Conservation (phyloP, 2,329 filamentous ascomycete genomes). For the Trichoderma breve region DNA sequence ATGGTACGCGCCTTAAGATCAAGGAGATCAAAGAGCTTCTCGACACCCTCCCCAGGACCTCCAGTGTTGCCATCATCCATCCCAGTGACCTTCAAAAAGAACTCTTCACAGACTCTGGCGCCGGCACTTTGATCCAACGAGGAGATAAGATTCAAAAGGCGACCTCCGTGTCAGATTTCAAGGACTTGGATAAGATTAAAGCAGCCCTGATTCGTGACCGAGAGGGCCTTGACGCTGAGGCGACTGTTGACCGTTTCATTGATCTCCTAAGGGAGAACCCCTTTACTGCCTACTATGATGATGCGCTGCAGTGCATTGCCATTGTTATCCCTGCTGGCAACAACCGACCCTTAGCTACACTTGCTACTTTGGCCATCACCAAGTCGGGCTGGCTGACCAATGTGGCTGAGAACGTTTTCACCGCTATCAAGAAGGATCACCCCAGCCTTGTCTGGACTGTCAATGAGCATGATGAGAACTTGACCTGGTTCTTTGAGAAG, state of each 20-base stretch:
- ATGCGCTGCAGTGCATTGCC: slow-evolving; percentile 87
- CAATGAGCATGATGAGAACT: slow-evolving; percentile 90
- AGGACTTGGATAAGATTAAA: slow-evolving; percentile 74
- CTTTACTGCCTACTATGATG: slow-evolving; percentile 94
- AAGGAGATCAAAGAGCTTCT: slow-evolving; percentile 94
- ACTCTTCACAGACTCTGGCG: slow-evolving; percentile 92
- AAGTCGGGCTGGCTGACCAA: slow-evolving; percentile 94
- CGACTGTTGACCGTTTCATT: slow-evolving; percentile 83
- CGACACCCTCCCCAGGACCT: slow-evolving; percentile 82
- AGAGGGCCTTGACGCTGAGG: slow-evolving; percentile 75
- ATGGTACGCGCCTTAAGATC: slow-evolving; percentile 94
- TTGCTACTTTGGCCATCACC: slow-evolving; percentile 88
- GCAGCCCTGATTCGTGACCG: slow-evolving; percentile 77
- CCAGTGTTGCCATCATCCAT: slow-evolving; percentile 96
- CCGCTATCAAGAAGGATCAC: slow-evolving; percentile 89
- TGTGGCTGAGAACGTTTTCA: slow-evolving; percentile 91
- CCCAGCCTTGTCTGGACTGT: slow-evolving; percentile 95
- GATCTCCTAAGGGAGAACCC: slow-evolving; percentile 71
- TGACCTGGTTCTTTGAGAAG: slow-evolving; percentile 98
- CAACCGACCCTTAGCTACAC: slow-evolving; percentile 69
- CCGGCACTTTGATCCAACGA: slow-evolving; percentile 86
- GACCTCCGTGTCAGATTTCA: slow-evolving; percentile 69
- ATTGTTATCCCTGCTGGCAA: slow-evolving; percentile 76
- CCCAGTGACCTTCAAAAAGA: slow-evolving; percentile 95
- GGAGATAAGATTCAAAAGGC: slow-evolving; percentile 84